Base-by-base conservation (phyloP, 2,329 filamentous ascomycete species). In the Botryotinia globosa region DNA sequence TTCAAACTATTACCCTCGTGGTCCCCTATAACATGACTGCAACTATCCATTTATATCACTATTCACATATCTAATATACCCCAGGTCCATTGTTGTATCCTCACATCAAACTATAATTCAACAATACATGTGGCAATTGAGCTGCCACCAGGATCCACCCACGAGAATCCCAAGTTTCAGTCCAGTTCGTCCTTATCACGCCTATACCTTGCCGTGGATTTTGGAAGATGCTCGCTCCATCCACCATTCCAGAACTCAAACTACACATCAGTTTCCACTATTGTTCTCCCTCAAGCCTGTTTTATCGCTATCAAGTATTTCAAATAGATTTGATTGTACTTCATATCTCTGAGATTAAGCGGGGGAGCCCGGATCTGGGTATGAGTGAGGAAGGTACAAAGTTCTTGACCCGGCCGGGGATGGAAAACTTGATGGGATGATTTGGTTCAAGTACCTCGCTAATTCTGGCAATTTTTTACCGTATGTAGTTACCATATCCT, bases 151-250 rank as follows among this genome's bases (percentile, higher is more conserved):
- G 45, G 64, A 54, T 66, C 37, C 25, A 39, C 32, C 45, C 9
- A 54, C 64, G 25, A 34, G 9, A 66, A 66, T 66, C 64, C 64
- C 25, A 66, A 54, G 64, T 66, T 66, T 66, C 64, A 66, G 64
- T 66, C 32, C 32, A 10, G 45, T 39, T 66, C 45, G 64, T 54
- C 64, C 64, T 66, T 66, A 39, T 16, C 51, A 12, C n/a, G 32
- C 16, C 45, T 66, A 16, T 54, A 39, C 45, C 64, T 39, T 66
- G 32, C 10, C 45, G 54, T 66, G 44, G 25, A 37, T 32, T 29
- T 29, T 29, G 25, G 32, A 54, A 66, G 22, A 66, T 29, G n/a
- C 51, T 32, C 51, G 14, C 51, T 56, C 51, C 51, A 29, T 56
- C 25, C 45, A 39, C 45, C 34, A 39, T 34, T 22, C 18, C 44